A percentile compares a stretch with the other conserved stretches of the same genome.
These are phyloP conservation scores for Clathrospora elynae DNA, from an alignment of 2,329 filamentous ascomycete genomes.

Conservation along the genomic window DNA sequence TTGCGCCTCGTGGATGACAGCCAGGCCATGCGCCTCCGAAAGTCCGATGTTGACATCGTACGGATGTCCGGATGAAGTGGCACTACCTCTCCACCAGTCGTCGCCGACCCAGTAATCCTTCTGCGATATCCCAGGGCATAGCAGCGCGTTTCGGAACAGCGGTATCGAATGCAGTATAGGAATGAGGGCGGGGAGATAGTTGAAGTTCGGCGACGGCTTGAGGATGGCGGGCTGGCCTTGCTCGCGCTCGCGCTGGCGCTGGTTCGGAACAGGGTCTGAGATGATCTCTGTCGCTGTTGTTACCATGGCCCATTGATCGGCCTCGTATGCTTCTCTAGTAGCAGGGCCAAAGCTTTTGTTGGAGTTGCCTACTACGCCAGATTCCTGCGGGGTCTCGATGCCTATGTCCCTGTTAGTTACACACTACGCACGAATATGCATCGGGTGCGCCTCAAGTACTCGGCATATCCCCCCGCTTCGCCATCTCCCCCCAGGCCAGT, in stretches of 20 bases:
- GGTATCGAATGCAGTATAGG: conserved; percentile 68
- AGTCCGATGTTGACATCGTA: conserved; percentile 50
- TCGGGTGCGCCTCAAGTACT: neutral
- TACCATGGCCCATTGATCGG: conserved; percentile 61
- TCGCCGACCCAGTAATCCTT: conserved; percentile 60
- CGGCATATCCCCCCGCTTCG: neutral
- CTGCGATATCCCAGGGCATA: conserved; percentile 54
- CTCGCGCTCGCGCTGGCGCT: conserved; percentile 53
- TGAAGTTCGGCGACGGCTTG: conserved; percentile 58
- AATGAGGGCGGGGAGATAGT: conserved; percentile 62
- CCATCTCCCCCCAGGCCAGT: neutral
- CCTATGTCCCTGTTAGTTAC: conserved; percentile 33
- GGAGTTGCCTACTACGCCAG: conserved; percentile 55
- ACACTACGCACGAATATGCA: neutral
- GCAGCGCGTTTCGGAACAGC: conserved; percentile 61
- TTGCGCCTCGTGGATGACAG: conserved; percentile 62
- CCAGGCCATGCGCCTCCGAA: conserved; percentile 37
- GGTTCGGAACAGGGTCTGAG: conserved; percentile 58
- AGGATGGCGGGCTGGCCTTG: conserved; percentile 61
- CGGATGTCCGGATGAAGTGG: conserved; percentile 57
- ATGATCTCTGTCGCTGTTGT: conserved; percentile 56
- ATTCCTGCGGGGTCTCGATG: conserved; percentile 56
- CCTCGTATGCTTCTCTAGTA: conserved; percentile 60
- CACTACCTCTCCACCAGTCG: conserved; percentile 67
- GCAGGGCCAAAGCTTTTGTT: conserved; percentile 59